Base-by-base conservation (phyloP, 2,329 filamentous ascomycete genomes). In the Coniochaeta sp. region DNA sequence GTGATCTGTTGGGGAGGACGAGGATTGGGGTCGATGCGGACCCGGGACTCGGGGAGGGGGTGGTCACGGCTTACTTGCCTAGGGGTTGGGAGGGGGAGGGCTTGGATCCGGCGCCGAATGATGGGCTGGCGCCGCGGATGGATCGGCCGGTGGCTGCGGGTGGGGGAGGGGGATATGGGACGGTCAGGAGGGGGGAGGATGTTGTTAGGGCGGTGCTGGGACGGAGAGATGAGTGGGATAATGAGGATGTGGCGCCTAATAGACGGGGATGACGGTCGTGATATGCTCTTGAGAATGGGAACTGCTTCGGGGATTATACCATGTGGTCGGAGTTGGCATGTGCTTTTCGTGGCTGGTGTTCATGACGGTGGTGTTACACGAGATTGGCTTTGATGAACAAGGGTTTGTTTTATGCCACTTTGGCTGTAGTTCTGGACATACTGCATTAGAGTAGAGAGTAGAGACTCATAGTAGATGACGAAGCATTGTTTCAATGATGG, bases 1-100 rank as follows among this genome's bases (percentile, higher is more conserved):
- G 71, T 1, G 63, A 70, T 22, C 62, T 74, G 24, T 62, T 67
- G 6, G 71, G 68, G 7, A 60, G 63, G 12, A 62, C 62, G 2
- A 63, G 66, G 38, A 61, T 64, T 47, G 59, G 68, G 52, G 59
- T 68, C 38, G 68, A 67, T 1, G 68, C 70, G 11, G 69, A 71
- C 17, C 64, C 63, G 2, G 68, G 69, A 24, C 26, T 60, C n/a
- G 60, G 61, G 11, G 63, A 62, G 16, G 63, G 62, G 26, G 61
- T 54, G 1, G 56, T 44, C n/a, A 65, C 59, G 19, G 62, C 40
- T 14, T 67, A 63, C 31, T 11, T n/a, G 38, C 12, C 7, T 24
- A 9, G 47, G 11, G 43, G 19, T 9, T 14, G 22, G 11, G 43
- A 22, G 22, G 43, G 43, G 19, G n/a, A 9, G 24, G 43, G 43